Base-by-base conservation (phyloP, 176 grass and related monocot species). In the Cenchrus fungigraminus region DNA sequence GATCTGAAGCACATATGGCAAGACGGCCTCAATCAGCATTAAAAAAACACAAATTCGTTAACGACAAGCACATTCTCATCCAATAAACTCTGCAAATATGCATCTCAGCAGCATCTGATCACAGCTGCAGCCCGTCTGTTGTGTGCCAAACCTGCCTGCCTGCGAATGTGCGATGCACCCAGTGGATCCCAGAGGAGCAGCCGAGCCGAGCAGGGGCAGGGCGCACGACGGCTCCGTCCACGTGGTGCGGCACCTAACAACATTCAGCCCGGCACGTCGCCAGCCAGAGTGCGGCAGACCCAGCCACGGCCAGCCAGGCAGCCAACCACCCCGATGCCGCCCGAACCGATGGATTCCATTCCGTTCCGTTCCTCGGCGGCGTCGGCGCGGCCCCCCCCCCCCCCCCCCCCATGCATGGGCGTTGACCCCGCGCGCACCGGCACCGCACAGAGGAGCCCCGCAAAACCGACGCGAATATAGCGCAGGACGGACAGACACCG, bases 221-320 rank as follows among this genome's bases (percentile, higher is more conserved):
- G 10, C 12, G 20, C 68, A 71, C 19, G 68, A 65, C 71, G 72
- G 73, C 73, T 55, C 20, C 84, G 54, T 86, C 77, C 84, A 80
- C 68, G 68, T 80, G 84, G 32, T 55, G 56, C 77, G 1, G 87
- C 87, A 64, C 82, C 77, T 7, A 85, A 89, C 71, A 85, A 89
- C 71, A 57, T 60, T 61, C 20, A 40, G 20, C 46, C 68, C 68
- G 76, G 76, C 84, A 81, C 83, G 87, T 85, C 77, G 61, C 77
- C 65, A 40, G 37, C 37, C 37, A 40, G 37, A 40, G 37, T 40
- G 37, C 37, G 37, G 3, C 37, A 40, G 37, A 40, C 37, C 37
- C 37, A 40, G 37, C 37, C 37, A 40, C 37, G 37, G 37, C 37
- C 37, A 40, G 37, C 37, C 37, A 15, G 40, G 16, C 42, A 31